Base-by-base conservation (phyloP, 106 monocot genomes). In the Phalaenopsis equestris region DNA sequence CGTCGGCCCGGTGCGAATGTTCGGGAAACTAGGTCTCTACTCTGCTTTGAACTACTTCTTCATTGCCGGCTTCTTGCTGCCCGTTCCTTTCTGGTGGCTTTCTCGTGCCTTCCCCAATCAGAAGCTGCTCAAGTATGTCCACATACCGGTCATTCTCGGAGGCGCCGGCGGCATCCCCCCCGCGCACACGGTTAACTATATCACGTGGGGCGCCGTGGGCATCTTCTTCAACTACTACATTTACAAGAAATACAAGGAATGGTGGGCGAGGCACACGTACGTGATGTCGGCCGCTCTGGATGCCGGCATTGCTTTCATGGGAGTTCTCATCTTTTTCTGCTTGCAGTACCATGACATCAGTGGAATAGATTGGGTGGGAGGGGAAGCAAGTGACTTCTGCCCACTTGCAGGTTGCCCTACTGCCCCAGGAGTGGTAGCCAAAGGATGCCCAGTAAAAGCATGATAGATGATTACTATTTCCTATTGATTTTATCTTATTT, bases 291-390 rank as follows among this genome's bases (percentile, higher is more conserved):
- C 90, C 0, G 90, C 85, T 1, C 81, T 94, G 2, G 94, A 97
- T 74, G 96, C 92, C 3, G 96, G 96, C 0, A 79, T 92, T 5
- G 94, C 92, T 6, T 97, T 97, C 86, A 97, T 92, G 96, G 96
- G 86, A 0, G 92, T 97, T n/a, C 79, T 94, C 11, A 43, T 86
- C 1, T 97, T 90, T 84, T 84, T 88, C 45, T 79, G 89, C 1
- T 83, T 97, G 0, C 90, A 90, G 73, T 86, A 80, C 21, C 12
- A 83, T 7, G 64, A 84, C 23, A 56, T 58, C 2, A 77, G 85
- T 23, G 24, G 78, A 0, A 43, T 93, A 9, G 18, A 79, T 17
- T 93, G 93, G 93, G 90, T 90, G 93, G 92, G 92, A 12, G 82
- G 82, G 0, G 12, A 21, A 0, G 52, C 41, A 10, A 30, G 7